Base-by-base conservation (phyloP, 768 basidiomycete genomes). In the Amanita pallidorosea region DNA sequence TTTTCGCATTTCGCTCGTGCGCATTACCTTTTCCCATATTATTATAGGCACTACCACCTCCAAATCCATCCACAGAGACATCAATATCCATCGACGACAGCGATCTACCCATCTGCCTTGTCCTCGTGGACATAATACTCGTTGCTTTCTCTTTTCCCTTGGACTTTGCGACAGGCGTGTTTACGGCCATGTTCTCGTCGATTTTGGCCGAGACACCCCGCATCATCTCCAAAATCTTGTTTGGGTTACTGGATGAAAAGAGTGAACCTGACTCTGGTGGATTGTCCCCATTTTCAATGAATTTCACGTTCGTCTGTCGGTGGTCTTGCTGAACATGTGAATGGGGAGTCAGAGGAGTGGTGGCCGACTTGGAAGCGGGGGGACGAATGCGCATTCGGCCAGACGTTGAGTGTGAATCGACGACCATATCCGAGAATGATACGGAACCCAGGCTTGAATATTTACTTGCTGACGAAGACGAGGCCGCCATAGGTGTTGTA, bases 201-300 rank as follows among this genome's bases (percentile, higher is more conserved):
- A 50, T 50, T 18, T 31, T 50, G 8, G 49, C 49, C 20, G 49
- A 50, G 27, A 50, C 49, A 7, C 49, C 49, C 5, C 49, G 41
- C 49, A 50, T 50, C 38, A 50, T 31, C 40, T 50, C 49, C 3
- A 50, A 27, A 27, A 50, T 50, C 17, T 33, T 18, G 37, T 15
- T 43, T 20, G 49, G 49, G n/a, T 43, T 41, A 4, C 41, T 7
- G 2, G 38, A 20, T 17, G 18, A 43, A 42, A 50, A 50, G 13
- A 41, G 49, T 18, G 40, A 35, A 31, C 12, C 12, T 9, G 27
- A n/a, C 4, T 6, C 33, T 17, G 8, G 5, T 12, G 44, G 5
- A n/a, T 22, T 29, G 27, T n/a, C 22, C 12, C 12, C 34, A 8
- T 34, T 34, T 11, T 27, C 17, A 33, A 1, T 20, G 9, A 22